Conservation (phyloP, 164 flowering plant genomes). For the Vitis vinifera region DNA sequence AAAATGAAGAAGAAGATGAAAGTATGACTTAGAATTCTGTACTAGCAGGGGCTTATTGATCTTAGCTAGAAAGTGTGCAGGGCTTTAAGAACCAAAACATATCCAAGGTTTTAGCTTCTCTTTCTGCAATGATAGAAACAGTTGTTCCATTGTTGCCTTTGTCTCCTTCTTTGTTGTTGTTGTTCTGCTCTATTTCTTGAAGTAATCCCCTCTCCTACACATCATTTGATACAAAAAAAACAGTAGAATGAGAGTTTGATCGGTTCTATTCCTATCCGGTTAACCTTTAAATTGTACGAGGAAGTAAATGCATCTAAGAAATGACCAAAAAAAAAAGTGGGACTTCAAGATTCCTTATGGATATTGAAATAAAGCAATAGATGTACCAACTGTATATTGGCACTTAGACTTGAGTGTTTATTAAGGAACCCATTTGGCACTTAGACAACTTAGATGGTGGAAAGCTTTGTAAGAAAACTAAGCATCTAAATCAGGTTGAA, state of each 20-base stretch:
- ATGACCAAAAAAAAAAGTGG: too few species aligned
- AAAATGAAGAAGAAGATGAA: neutral
- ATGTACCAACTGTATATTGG: too few species aligned
- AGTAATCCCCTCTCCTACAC: conserved; percentile 46
- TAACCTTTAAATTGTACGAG: too few species aligned
- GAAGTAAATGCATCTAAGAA: too few species aligned
- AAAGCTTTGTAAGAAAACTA: too few species aligned
- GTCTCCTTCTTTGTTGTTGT: conserved; percentile 16
- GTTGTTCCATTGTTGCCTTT: conserved; percentile 13
- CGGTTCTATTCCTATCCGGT: neutral
- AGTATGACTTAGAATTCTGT: conserved; percentile 6
- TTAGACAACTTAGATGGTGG: too few species aligned
- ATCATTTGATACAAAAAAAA: neutral
- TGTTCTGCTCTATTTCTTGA: conserved; percentile 40
- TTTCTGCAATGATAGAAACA: conserved; percentile 17
- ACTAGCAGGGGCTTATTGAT: neutral
- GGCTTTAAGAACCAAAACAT: conserved; percentile 80
- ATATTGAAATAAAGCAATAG: too few species aligned
- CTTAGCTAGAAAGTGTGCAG: conserved; percentile 48
- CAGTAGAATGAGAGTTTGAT: neutral
- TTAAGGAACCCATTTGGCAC: too few species aligned
- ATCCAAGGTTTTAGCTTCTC: conserved; percentile 44
- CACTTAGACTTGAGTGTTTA: too few species aligned
- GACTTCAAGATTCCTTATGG: too few species aligned
- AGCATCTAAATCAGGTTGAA: too few species aligned